Conservation (phyloP, 2,329 filamentous ascomycete genomes). For the Ceratocystiopsis brevicomis region DNA sequence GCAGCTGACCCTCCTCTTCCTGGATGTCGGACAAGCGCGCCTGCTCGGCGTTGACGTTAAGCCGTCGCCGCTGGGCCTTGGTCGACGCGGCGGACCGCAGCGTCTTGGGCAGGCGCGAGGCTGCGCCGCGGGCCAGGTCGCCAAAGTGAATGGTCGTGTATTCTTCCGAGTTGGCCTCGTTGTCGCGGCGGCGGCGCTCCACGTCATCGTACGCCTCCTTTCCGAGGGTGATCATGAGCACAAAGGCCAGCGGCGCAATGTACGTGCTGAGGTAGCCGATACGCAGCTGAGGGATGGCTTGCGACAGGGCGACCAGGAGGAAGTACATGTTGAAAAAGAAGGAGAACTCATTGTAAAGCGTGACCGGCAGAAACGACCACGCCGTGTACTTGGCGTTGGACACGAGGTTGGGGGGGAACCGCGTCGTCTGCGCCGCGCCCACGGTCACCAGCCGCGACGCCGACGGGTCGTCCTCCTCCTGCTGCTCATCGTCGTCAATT, state of each 20-base stretch:
- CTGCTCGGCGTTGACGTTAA: constrained; percentile 13
- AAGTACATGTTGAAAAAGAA: constrained; percentile 99
- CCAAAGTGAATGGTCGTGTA: constrained; percentile 64
- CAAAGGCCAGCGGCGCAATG: constrained; percentile 78
- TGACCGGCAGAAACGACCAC: constrained; percentile 82
- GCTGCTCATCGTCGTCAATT: constrained; percentile 19
- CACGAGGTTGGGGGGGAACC: constrained; percentile 76
- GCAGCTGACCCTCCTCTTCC: constrained; percentile 43
- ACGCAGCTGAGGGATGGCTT: constrained; percentile 71
- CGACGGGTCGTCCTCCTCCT: constrained; percentile 41
- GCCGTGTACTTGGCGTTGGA: constrained; percentile 97
- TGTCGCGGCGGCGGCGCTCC: constrained; percentile 64
- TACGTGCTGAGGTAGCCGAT: constrained; percentile 95
- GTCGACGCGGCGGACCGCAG: constrained; percentile 27
- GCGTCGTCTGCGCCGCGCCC: constrained; percentile 50
- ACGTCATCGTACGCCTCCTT: constrained; percentile 96
- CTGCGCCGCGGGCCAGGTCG: constrained; percentile 23
- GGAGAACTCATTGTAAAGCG: constrained; percentile 95
- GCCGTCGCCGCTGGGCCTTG: constrained; percentile 19
- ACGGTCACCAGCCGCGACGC: constrained; percentile 59
- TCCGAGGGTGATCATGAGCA: constrained; percentile 76
- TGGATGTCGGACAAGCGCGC: constrained; percentile 44
- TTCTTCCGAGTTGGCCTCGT: constrained; percentile 82
- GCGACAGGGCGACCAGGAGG: constrained; percentile 80
- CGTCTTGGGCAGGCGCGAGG: constrained; percentile 20